A percentile compares a stretch with the other conserved stretches of the same genome.
phyloP scores from a whole-genome alignment of 768 basidiomycete genomes.

The Amanita exitialis region DNA sequence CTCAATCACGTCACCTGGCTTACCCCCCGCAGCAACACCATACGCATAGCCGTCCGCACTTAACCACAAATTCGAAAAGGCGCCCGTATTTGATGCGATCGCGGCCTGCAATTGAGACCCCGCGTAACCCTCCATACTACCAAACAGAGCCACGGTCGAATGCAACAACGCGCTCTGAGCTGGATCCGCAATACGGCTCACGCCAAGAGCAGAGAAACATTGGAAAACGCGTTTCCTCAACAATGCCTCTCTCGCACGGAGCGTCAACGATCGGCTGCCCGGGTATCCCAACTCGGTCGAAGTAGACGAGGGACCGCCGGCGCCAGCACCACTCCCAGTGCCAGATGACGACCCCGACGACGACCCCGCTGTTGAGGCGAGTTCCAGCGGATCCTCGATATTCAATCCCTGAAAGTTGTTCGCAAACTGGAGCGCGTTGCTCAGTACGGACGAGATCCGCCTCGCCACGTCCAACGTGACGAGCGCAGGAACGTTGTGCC shows the following conservation, averaged over 20 bases:
- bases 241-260: slow-evolving; percentile 74
- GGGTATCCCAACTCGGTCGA: slow-evolving; percentile 26
- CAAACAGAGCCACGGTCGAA: slow-evolving; percentile 72
- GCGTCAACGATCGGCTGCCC: slow-evolving; percentile 29
- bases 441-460: slow-evolving; percentile 76
- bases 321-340: not conserved
- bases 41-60: slow-evolving; percentile 84
- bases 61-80: slow-evolving; percentile 82
- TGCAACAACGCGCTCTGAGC: slow-evolving; percentile 77
- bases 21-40: slow-evolving; percentile 31
- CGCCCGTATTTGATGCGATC: slow-evolving; percentile 77
- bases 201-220: slow-evolving; percentile 79
- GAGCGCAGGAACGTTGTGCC: slow-evolving; percentile 63
- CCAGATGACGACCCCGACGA: slow-evolving; percentile 1
- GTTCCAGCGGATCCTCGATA: slow-evolving; percentile 43
- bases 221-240: slow-evolving; percentile 81
- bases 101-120: slow-evolving; percentile 87
- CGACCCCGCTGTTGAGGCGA: not conserved
- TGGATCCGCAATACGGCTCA: slow-evolving; percentile 68
- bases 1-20: slow-evolving; percentile 3
- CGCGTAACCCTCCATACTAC: slow-evolving; percentile 75
- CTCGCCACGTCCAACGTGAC: slow-evolving; percentile 89
- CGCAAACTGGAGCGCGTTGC: slow-evolving; percentile 85
- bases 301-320: not conserved
- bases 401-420: slow-evolving; percentile 71